Conservation (phyloP, 306 rosid genomes). For the Parietaria judaica region DNA sequence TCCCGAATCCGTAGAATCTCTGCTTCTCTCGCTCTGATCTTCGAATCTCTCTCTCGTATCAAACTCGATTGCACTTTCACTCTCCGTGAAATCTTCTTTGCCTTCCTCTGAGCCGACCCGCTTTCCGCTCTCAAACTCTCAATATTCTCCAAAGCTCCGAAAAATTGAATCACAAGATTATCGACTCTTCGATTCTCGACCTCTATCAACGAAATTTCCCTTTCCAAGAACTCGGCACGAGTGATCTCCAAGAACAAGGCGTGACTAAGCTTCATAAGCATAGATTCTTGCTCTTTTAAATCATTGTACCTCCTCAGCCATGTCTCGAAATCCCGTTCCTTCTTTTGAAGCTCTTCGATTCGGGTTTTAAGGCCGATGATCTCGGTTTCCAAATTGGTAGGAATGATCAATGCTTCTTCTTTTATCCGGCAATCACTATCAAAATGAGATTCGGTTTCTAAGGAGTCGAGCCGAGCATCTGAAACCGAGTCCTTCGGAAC, state of each 20-base stretch:
- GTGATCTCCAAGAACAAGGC: conserved; percentile 34
- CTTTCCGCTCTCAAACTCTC: conserved; percentile 46
- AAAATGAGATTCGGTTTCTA: conserved; percentile 18
- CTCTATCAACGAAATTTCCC: conserved; percentile 39
- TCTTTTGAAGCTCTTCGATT: conserved; percentile 41
- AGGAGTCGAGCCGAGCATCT: conserved; percentile 3
- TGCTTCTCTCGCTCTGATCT: conserved; percentile 39
- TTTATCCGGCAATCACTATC: conserved; percentile 20
- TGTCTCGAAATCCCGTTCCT: conserved; percentile 40
- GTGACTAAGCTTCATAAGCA: conserved; percentile 36
- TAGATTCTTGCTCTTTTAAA: conserved; percentile 49
- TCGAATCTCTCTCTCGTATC: conserved; percentile 32
- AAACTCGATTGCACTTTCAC: conserved; percentile 34
- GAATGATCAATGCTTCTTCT: conserved; percentile 7
- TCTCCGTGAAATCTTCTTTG: conserved; percentile 35
- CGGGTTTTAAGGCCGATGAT: conserved; percentile 28
- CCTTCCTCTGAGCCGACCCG: conserved; percentile 34
- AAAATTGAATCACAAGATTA: conserved; percentile 25
- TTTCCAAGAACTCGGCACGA: conserved; percentile 44
- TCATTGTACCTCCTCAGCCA: conserved; percentile 40
- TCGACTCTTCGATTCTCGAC: conserved; percentile 35
- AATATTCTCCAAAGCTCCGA: conserved; percentile 30
- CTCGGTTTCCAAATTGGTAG: conserved; percentile 30
- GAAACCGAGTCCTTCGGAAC: conserved; percentile 17
- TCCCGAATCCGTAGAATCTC: conserved; percentile 34